Base-by-base conservation (phyloP, 768 basidiomycete genomes). In the Mycena vitilis region DNA sequence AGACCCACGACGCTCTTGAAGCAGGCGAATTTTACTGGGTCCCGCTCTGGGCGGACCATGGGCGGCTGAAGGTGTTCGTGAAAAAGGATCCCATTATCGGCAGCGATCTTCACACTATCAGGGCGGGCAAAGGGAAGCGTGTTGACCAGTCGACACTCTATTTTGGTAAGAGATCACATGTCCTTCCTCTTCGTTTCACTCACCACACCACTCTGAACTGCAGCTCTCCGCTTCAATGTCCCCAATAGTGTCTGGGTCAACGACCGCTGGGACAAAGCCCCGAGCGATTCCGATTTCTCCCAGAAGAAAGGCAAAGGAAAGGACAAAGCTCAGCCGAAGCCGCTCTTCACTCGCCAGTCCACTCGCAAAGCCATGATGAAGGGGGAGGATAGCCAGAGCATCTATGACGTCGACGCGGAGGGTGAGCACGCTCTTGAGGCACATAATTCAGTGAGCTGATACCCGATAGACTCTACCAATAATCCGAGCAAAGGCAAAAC, bases 41-140 rank as follows among this genome's bases (percentile, higher is more conserved):
- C 15, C 60, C 38, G 0, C 60, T 61, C 25, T 9, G 18, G 18
- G 12, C 49, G 0, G 11, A 38, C 2, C 49, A 22, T 13, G 36
- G 49, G 7, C 13, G 34, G 4, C 15, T 61, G 60, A 23, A 25
- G 12, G 48, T 49, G 13, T 61, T 61, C 20, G 8, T 18, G 13
- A 61, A 61, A 49, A 61, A 52, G 20, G 60, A 49, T 1, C 6
- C 60, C 12, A 51, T 61, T 25, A 61, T n/a, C 9, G 60, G 60
- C 7, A 40, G 15, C 11, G 60, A 61, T 52, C 48, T 61, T n/a
- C 36, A 3, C 15, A 61, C 36, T 5, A 25, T 61, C 37, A 52
- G 25, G 37, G 12, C 48, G 2, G 60, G 60, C 16, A 61, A 52
- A 52, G 60, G 60, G 2, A 61, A 61, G 23, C 37, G 49, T 1